Percentiles rank a stretch among this genome's conserved stretches.
Evolutionary conservation across 768 basidiomycete genomes (phyloP).

Genomic region (Naganishia friedmannii): DNA sequence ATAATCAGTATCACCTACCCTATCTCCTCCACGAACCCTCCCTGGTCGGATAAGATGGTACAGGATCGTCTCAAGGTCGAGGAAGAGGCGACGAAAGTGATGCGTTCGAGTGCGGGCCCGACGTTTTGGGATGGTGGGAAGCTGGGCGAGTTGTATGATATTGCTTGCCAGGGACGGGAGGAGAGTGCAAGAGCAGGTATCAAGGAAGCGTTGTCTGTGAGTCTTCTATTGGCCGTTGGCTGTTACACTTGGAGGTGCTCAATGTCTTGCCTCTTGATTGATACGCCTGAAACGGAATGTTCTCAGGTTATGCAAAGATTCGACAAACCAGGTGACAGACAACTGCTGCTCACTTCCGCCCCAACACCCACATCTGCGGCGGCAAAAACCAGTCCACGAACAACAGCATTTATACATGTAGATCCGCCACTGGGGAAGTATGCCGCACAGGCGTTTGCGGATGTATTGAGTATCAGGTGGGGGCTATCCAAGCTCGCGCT

Average conservation of each 20-base stretch:
- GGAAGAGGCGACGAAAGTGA: conserved; percentile 64
- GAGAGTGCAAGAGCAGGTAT: conserved; percentile 46
- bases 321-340: conserved; percentile 3
- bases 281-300: background rate
- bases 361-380: background rate
- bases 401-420: conserved; percentile 22
- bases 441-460: conserved; percentile 75
- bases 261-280: background rate
- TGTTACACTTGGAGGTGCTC: background rate
- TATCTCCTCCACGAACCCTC: conserved; percentile 78
- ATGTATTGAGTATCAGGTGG: conserved; percentile 90
- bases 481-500: conserved; percentile 80
- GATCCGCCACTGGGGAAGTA: conserved; percentile 60
- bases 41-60: conserved; percentile 70
- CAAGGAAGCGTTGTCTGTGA: conserved; percentile 45
- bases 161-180: conserved; percentile 50
- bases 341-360: conserved; percentile 18
- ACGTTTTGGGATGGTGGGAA: conserved; percentile 83
- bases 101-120: conserved; percentile 55
- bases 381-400: background rate
- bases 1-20: conserved; percentile 84
- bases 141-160: conserved; percentile 76
- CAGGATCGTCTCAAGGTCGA: conserved; percentile 80
- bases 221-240: conserved; percentile 10
- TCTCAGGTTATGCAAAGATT: background rate